These are phyloP conservation scores for Malassezia psittaci DNA, from an alignment of 1,284 basidiomycete species.

Conservation along the genomic window DNA sequence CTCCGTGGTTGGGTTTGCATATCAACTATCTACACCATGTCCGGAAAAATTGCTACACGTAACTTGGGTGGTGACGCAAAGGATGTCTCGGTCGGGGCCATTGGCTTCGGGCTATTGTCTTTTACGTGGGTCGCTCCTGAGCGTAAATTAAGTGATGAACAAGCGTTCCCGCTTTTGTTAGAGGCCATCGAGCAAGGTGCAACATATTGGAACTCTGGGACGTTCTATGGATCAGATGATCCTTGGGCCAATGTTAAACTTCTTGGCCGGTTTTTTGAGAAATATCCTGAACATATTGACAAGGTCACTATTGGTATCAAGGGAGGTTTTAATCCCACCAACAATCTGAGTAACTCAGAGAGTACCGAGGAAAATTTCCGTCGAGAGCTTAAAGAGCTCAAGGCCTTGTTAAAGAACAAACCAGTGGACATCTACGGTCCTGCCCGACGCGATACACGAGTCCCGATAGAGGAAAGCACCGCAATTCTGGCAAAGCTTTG, in stretches of 20 bases:
- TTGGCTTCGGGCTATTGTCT: conserved; percentile 34
- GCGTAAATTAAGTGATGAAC: conserved; percentile 52
- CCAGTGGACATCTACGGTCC: conserved; percentile 33
- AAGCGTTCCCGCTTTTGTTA: conserved; percentile 58
- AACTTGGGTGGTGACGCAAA: conserved; percentile 25
- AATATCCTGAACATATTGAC: conserved; percentile 55
- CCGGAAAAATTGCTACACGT: neutral
- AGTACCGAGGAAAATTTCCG: conserved; percentile 21
- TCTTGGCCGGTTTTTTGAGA: conserved; percentile 51
- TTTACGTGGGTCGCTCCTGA: conserved; percentile 26
- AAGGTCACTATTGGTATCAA: conserved; percentile 54
- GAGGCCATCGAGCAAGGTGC: conserved; percentile 54
- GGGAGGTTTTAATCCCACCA: conserved; percentile 48
- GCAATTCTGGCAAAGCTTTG: conserved; percentile 23
- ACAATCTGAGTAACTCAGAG: conserved; percentile 14
- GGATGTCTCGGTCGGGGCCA: conserved; percentile 23
- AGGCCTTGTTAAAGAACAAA: conserved; percentile 26
- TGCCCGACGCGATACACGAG: conserved; percentile 22
- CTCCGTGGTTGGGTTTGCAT: neutral
- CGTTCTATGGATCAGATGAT: conserved; percentile 51
- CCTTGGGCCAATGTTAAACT: conserved; percentile 50
- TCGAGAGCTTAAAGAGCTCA: conserved; percentile 20
- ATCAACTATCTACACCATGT: neutral
- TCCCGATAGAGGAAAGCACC: conserved; percentile 22
- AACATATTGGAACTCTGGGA: conserved; percentile 51